Evolutionary conservation across 192 early-diverging fungal genomes (phyloP).

Genomic region (Spizellomyces sp.): DNA sequence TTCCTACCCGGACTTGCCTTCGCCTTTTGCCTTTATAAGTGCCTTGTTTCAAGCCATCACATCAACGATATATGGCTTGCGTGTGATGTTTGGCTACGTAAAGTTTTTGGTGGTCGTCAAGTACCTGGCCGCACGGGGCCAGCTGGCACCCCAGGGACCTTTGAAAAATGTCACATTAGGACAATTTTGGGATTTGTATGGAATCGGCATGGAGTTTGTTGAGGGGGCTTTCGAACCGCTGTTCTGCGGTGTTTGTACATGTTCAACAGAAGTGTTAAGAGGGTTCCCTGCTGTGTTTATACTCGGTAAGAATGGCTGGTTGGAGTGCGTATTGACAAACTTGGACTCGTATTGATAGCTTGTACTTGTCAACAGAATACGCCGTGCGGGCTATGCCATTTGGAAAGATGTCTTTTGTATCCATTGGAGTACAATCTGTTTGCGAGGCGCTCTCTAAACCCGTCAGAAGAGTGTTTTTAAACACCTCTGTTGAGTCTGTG

Average conservation of each 20-base stretch:
- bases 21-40: background rate
- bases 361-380: constrained; percentile 31
- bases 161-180: constrained; percentile 38
- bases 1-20: constrained; percentile 42
- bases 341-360: background rate
- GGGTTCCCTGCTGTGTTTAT: constrained; percentile 43
- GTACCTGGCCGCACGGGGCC: constrained; percentile 11
- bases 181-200: constrained; percentile 32
- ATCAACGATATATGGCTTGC: background rate
- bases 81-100: constrained; percentile 35
- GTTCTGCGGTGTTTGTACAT: constrained; percentile 51
- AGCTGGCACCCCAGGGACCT: constrained; percentile 6
- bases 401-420: constrained; percentile 51
- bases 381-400: constrained; percentile 42
- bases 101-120: constrained; percentile 34
- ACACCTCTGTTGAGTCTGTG: constrained; percentile 36
- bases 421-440: constrained; percentile 40
- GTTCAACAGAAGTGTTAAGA: constrained; percentile 40
- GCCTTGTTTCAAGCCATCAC: background rate
- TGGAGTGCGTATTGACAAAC: constrained; percentile 12
- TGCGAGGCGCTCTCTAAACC: constrained; percentile 41
- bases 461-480: constrained; percentile 30
- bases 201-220: constrained; percentile 37
- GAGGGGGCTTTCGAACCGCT: constrained; percentile 45
- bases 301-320: constrained; percentile 33